Conservation (phyloP, 2,329 filamentous ascomycete genomes). For the Cercospora janseana region DNA sequence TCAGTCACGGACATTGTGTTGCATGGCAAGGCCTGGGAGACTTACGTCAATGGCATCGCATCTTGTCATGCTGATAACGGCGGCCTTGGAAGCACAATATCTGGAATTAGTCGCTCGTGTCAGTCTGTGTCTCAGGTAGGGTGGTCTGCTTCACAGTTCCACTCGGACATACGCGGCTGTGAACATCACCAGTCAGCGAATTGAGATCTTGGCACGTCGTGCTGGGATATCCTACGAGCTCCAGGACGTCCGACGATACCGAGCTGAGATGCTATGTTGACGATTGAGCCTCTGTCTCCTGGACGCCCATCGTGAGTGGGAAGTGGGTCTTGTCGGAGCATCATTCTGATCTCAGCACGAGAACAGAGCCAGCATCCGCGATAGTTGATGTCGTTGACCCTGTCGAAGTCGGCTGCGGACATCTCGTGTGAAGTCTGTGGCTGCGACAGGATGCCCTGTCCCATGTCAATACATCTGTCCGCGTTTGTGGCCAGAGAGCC, state of each 20-base stretch:
- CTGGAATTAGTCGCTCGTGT: background rate
- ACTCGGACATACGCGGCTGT: slow-evolving; percentile 1
- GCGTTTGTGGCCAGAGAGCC: background rate
- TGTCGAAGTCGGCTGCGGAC: slow-evolving; percentile 43
- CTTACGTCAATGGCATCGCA: slow-evolving; percentile 50
- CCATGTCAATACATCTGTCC: background rate
- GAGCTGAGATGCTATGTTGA: slow-evolving; percentile 48
- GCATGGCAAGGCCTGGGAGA: background rate
- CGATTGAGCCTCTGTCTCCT: slow-evolving; percentile 44
- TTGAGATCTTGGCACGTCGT: background rate
- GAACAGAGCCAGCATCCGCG: slow-evolving; percentile 49
- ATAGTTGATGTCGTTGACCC: slow-evolving; percentile 46
- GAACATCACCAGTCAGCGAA: background rate
- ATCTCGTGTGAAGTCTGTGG: slow-evolving; percentile 41
- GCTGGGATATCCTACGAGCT: slow-evolving; percentile 39
- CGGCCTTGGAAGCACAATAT: slow-evolving; percentile 50
- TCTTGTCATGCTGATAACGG: slow-evolving; percentile 48
- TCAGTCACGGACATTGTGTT: slow-evolving; percentile 8
- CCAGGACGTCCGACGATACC: slow-evolving; percentile 45
- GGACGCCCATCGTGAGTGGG: slow-evolving; percentile 47
- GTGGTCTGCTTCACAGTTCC: slow-evolving; percentile 34
- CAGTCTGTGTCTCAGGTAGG: background rate
- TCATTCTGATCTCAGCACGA: slow-evolving; percentile 44
- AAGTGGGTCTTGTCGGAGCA: slow-evolving; percentile 47
- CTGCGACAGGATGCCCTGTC: slow-evolving; percentile 42